These are phyloP conservation scores for Guillardia theta DNA, from an alignment of 78 protist species.

Conservation along the genomic window DNA sequence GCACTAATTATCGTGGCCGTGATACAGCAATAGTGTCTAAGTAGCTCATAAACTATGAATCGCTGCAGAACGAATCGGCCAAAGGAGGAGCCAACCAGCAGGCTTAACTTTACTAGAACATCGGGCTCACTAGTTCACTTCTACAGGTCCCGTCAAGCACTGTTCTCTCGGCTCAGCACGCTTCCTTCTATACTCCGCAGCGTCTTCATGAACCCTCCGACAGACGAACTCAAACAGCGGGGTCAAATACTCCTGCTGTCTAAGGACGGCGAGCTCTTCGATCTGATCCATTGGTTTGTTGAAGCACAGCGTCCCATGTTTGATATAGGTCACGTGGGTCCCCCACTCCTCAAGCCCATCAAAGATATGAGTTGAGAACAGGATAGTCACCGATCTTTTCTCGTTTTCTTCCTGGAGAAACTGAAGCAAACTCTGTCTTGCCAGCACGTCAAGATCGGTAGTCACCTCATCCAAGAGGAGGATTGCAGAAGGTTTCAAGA, in stretches of 20 bases:
- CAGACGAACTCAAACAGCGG: background rate
- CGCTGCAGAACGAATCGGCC: too few relatives aligned
- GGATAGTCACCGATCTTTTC: background rate
- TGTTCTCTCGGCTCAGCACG: background rate
- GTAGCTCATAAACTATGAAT: too few relatives aligned
- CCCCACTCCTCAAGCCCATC: conserved; percentile 27
- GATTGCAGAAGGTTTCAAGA: conserved; percentile 6
- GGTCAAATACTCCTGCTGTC: background rate
- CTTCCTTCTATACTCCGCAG: background rate
- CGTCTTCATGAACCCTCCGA: background rate
- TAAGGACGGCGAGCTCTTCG: background rate
- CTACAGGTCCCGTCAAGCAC: too few relatives aligned
- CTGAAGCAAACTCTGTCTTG: conserved; percentile 47
- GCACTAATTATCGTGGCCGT: too few relatives aligned
- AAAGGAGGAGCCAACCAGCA: too few relatives aligned
- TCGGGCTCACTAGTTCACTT: too few relatives aligned
- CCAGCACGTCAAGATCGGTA: conserved; percentile 64
- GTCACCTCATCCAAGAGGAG: conserved; percentile 72
- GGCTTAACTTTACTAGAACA: too few relatives aligned
- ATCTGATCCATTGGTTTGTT: background rate
- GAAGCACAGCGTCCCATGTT: background rate
- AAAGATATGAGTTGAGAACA: conserved; percentile 8
- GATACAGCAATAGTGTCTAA: too few relatives aligned
- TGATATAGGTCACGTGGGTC: background rate
- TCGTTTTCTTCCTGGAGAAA: conserved; percentile 32